A percentile compares a stretch with the other conserved stretches of the same genome.
Evolutionary conservation across 2,329 filamentous ascomycete species (phyloP).

Genomic region (Akanthomyces muscarius): DNA sequence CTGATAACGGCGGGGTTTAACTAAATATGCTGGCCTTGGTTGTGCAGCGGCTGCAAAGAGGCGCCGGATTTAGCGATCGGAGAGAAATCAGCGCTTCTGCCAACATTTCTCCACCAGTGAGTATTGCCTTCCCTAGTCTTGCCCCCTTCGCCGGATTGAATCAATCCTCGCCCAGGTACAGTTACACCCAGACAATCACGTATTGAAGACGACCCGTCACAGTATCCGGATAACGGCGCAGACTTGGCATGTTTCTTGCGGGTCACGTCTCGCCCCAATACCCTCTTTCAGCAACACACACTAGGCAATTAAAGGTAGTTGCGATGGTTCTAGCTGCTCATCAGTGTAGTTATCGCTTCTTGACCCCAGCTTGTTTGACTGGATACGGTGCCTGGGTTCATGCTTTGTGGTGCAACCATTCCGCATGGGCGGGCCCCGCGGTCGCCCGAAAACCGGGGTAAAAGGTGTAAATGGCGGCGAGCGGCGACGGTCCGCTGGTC

Average conservation of each 20-base stretch:
- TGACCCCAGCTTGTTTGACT: not conserved
- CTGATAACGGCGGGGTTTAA: no score
- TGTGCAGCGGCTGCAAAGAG: no score
- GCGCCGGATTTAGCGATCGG: no score
- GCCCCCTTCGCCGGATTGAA: no score
- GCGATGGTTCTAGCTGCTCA: not conserved
- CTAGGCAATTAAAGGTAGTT: constrained; percentile 11
- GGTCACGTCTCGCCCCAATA: not conserved
- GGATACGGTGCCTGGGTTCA: not conserved
- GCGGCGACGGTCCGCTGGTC: constrained; percentile 4
- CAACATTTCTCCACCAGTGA: no score
- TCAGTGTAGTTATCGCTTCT: not conserved
- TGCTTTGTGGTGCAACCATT: not conserved
- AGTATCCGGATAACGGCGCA: not conserved
- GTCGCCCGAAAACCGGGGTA: constrained; percentile 13
- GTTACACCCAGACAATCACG: no score
- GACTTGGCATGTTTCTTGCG: constrained; percentile 1
- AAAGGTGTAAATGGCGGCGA: constrained; percentile 3
- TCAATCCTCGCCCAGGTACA: no score
- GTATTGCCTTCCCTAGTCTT: no score
- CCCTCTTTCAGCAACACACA: not conserved
- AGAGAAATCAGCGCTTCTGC: no score
- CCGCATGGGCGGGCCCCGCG: constrained; percentile 6
- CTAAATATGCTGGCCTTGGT: no score
- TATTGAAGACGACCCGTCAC: not conserved